Evolutionary conservation across 176 grass and related monocot species (phyloP).

Genomic region (Carex cristatella): DNA sequence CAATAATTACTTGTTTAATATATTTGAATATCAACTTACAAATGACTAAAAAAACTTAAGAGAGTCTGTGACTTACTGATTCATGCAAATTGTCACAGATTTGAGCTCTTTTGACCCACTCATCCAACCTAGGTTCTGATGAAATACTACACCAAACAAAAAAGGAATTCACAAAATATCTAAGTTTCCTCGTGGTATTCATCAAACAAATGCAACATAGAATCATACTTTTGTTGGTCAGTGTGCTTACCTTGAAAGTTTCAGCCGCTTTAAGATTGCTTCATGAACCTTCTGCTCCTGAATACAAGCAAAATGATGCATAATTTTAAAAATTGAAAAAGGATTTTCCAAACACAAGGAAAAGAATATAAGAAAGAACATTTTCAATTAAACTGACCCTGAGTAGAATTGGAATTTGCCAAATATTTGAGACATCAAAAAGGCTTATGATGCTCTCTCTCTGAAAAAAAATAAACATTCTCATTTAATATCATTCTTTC

Average conservation of each 20-base stretch:
- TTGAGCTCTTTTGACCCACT: conserved; percentile 30
- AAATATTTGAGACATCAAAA: conserved; percentile 45
- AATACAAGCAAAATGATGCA: not conserved
- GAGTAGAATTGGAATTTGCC: conserved; percentile 42
- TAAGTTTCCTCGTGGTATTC: not conserved
- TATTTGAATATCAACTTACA: not conserved
- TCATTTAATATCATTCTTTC: not conserved
- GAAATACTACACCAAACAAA: conserved; percentile 13
- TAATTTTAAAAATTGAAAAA: not conserved
- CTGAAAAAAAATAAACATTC: conserved; percentile 21
- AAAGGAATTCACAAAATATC: conserved; percentile 1
- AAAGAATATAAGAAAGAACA: not conserved
- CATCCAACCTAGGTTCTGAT: conserved; percentile 27
- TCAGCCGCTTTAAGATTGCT: conserved; percentile 32
- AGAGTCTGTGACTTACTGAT: conserved; percentile 30
- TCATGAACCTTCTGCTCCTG: conserved; percentile 47
- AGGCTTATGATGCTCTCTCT: conserved; percentile 38
- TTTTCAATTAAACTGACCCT: conserved; percentile 13
- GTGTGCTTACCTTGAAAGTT: conserved; percentile 27
- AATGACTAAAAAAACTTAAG: not conserved
- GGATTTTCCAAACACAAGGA: not conserved
- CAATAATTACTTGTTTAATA: not conserved
- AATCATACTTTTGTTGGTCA: not conserved
- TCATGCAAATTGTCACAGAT: conserved; percentile 29
- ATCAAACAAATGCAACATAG: not conserved